Evolutionary conservation across 345 rosid species (phyloP).

Genomic region (Geranium rotundifolium): DNA sequence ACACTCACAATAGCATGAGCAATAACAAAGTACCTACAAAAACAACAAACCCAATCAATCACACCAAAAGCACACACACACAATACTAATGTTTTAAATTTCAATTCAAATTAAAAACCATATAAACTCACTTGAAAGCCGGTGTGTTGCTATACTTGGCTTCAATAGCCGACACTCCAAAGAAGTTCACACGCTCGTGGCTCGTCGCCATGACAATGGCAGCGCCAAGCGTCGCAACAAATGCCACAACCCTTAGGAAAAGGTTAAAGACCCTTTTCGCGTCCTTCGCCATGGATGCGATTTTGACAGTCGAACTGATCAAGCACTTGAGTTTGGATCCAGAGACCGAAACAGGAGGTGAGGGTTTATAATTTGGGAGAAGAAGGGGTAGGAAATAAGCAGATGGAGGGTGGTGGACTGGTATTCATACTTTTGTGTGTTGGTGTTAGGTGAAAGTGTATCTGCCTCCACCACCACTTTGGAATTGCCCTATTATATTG

Average conservation of each 20-base stretch:
- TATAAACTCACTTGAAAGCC: slow-evolving; percentile 56
- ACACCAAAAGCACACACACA: neutral
- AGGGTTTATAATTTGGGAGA: neutral
- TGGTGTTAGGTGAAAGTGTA: slow-evolving; percentile 43
- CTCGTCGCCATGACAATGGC: slow-evolving; percentile 68
- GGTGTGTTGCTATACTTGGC: slow-evolving; percentile 58
- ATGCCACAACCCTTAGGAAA: slow-evolving; percentile 45
- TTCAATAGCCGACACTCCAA: slow-evolving; percentile 29
- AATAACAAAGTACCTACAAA: slow-evolving; percentile 80
- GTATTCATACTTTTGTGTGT: neutral
- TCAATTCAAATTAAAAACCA: too few relatives aligned
- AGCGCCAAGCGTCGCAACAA: slow-evolving; percentile 46
- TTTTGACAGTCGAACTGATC: neutral
- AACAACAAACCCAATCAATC: neutral
- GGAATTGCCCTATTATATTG: too few relatives aligned
- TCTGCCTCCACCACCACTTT: slow-evolving; percentile 29
- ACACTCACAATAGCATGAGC: slow-evolving; percentile 43
- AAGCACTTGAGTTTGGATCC: too few relatives aligned
- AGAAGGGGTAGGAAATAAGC: slow-evolving; percentile 12
- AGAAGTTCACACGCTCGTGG: slow-evolving; percentile 37
- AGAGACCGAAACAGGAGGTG: neutral
- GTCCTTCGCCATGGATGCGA: slow-evolving; percentile 27
- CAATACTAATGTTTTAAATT: too few relatives aligned
- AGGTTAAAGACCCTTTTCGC: slow-evolving; percentile 32
- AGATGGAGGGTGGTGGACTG: slow-evolving; percentile 18